A percentile compares a stretch with the other conserved stretches of the same genome.
Evolutionary conservation across 129 eudicot species (phyloP).

Genomic region (Flaveria linearis): DNA sequence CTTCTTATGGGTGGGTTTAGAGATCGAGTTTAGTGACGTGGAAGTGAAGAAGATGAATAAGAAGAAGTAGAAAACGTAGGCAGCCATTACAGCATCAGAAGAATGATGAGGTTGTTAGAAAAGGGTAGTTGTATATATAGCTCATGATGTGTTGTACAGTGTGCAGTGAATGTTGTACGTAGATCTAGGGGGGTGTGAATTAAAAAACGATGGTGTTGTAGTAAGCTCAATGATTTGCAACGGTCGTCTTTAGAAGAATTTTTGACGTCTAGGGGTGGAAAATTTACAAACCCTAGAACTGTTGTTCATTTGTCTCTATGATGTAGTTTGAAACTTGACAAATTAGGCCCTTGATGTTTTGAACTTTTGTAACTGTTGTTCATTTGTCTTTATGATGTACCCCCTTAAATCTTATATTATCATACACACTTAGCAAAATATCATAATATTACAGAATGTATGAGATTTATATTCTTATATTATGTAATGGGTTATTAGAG

Average conservation of each 20-base stretch:
- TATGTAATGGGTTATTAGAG: no score
- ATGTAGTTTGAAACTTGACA: background rate
- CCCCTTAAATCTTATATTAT: background rate
- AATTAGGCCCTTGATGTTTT: background rate
- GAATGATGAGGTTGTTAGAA: constrained; percentile 27
- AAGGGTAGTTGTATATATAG: constrained; percentile 24
- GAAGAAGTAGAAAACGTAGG: constrained; percentile 25
- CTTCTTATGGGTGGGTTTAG: constrained; percentile 49
- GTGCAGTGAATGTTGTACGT: constrained; percentile 26
- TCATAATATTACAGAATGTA: no score
- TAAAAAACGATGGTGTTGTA: constrained; percentile 19
- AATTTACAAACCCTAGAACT: background rate
- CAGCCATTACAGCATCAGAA: constrained; percentile 31
- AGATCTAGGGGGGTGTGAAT: constrained; percentile 14
- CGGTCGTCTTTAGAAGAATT: constrained; percentile 32
- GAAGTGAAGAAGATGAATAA: constrained; percentile 19
- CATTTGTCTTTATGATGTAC: background rate
- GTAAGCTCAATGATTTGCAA: constrained; percentile 30
- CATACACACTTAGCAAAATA: no score
- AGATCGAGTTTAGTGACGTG: constrained; percentile 28
- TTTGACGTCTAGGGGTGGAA: constrained; percentile 12
- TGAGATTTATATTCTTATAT: no score
- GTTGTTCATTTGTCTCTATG: no score
- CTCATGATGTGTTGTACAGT: constrained; percentile 9
- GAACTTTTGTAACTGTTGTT: background rate